Base-by-base conservation (phyloP, 2,329 filamentous ascomycete species). In the Sporothrix sp. region DNA sequence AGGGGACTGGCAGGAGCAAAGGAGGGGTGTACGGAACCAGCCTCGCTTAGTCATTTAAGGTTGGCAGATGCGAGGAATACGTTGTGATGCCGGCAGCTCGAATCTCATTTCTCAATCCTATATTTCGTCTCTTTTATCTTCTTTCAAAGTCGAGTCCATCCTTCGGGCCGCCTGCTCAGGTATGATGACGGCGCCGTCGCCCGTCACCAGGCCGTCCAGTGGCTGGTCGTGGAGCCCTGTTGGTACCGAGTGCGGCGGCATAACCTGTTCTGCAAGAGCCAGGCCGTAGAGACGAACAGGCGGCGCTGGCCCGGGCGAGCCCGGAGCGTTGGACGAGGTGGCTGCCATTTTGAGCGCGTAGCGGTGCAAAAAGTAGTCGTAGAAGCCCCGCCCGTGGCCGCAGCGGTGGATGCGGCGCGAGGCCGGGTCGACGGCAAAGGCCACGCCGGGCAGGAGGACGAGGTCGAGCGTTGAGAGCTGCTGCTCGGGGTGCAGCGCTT, bases 381-480 rank as follows among this genome's bases (percentile, higher is more conserved):
- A 98, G 70, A 95, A 98, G 28, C 93, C 93, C 66, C 88, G 95
- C 51, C 93, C 93, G 66, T 98, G 93, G 36, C 93, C 93, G 18
- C 97, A 75, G 59, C 93, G 78, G 58, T 84, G 79, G 54, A 93
- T 76, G 11, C 70, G 71, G 3, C 72, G 72, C 21, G 67, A 67
- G 10, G 67, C 62, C 13, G 68, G 65, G 53, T 79, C 74, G 46
- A 72, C 58, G 65, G 96, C 90, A 66, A 98, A 98, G 3, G 88
- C 91, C 61, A 98, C 86, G 11, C 90, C 93, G 1, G 93, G 93
- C 73, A 97, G 79, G 25, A 98, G 74, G 56, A 98, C 85, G 57
- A 98, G 67, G 65, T 98, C 91, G 37, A 98, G 71, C 8, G 76
- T 76, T 5, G 68, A 58, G 16, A 53, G 65, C n/a, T n/a, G n/a